Base-by-base conservation (phyloP, 306 rosid species). In the Pueraria montana region DNA sequence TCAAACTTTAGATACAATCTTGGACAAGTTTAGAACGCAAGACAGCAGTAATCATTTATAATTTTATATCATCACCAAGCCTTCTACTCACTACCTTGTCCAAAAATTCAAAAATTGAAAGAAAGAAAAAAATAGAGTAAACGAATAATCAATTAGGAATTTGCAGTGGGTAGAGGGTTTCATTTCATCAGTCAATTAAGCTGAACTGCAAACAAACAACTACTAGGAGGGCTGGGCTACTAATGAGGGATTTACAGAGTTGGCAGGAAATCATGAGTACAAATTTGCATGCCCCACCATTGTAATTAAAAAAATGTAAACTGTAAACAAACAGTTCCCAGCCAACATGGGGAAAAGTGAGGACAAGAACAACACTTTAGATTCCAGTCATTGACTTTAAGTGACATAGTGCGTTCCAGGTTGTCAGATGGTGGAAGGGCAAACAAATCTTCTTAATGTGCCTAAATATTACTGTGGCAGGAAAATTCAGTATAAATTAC, bases 371-470 rank as follows among this genome's bases (percentile, higher is more conserved):
- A 80, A 43, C 68, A 46, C 84, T 53, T 66, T 3, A 5, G 76
- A 84, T 67, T 56, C 68, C 71, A 53, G 70, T 21, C 84, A 78
- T 72, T 84, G 80, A 55, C 84, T 78, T 72, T 65, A 43, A 53
- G 18, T 4, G 12, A 59, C n/a, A 36, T 50, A 75, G 84, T 83
- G 87, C 80, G 2, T 76, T 75, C 87, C 83, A 77, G 80, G 83
- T 49, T 84, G 83, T 86, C 72, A 83, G 65, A 74, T 74, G 74
- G 65, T 32, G 82, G 65, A 69, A 73, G 80, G 84, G 73, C 66
- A 69, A 38, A 50, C 50, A 77, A 70, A 23, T 50, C 66, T 61
- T 55, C 73, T 70, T 55, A 80, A 45, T 71, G 17, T 70, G 42
- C 77, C 75, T 50, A 74, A 23, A 63, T 26, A 23, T 76, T 23